Conservation (phyloP, 2,329 filamentous ascomycete genomes). For the Xylaria sp. region DNA sequence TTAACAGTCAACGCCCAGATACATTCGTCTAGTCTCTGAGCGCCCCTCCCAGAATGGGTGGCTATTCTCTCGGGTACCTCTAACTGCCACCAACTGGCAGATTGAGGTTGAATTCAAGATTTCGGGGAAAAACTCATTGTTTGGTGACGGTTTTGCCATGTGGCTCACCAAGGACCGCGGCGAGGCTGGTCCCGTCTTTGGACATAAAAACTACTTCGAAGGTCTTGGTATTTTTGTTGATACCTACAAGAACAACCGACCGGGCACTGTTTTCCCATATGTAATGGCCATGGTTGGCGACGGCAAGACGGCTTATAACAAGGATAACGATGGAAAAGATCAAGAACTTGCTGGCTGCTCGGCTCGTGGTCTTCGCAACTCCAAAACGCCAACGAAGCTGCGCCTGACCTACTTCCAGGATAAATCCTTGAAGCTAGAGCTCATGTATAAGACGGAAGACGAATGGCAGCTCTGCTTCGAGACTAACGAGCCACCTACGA, state of each 20-base stretch:
- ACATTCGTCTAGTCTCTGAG: constrained; percentile 91
- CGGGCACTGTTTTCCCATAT: constrained; percentile 93
- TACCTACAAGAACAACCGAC: constrained; percentile 99
- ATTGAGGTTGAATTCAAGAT: constrained; percentile 96
- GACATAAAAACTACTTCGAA: constrained; percentile 85
- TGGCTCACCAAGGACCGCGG: constrained; percentile 96
- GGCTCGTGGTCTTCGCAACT: constrained; percentile 85
- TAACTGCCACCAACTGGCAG: constrained; percentile 99
- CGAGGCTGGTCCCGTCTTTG: constrained; percentile 82
- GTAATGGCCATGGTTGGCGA: constrained; percentile 99
- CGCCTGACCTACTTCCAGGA: constrained; percentile 96
- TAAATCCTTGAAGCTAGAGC: constrained; percentile 84
- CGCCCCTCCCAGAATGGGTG: constrained; percentile 89
- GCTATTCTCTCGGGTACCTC: constrained; percentile 90
- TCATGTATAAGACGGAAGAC: constrained; percentile 91
- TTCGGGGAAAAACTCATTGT: constrained; percentile 84
- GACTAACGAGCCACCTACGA: constrained; percentile 69
- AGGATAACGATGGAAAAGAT: constrained; percentile 90
- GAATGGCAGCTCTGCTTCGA: constrained; percentile 93
- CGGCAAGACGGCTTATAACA: constrained; percentile 86
- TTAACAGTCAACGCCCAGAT: constrained; percentile 58
- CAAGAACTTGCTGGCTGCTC: constrained; percentile 95
- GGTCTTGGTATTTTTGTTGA: constrained; percentile 95
- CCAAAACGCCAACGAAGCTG: constrained; percentile 80
- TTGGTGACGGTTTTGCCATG: constrained; percentile 96